Base-by-base conservation (phyloP, 2,329 filamentous ascomycete genomes). In the Ophiocordyceps robertsii region DNA sequence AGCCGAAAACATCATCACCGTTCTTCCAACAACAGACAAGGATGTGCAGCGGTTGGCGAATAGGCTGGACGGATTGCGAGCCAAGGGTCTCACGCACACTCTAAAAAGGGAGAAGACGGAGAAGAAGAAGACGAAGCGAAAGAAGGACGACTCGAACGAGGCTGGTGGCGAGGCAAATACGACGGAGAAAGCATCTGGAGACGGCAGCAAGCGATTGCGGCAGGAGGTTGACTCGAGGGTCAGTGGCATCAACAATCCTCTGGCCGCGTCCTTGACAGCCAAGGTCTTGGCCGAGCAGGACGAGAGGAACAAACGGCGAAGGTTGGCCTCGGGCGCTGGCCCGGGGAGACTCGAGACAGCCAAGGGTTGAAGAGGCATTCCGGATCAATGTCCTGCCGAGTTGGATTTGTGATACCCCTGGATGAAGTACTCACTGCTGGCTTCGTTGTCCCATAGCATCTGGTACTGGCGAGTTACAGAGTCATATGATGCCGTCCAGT, bases 251-350 rank as follows among this genome's bases (percentile, higher is more conserved):
- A 95, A 95, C 59, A 94, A 96, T 52, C 70, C 85, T 0, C 75
- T 85, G 43, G 92, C 92, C 0, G 89, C 90, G 0, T 83, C 80
- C 4, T 64, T 98, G 37, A 94, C 90, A 0, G 84, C 84, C 1
- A 88, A 81, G 51, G 89, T 98, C 0, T 60, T 96, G 24, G 82
- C 83, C 21, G 90, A 96, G 54, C 86, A 95, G 58, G 84, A 90
- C 40, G 79, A 83, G 54, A 72, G 75, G 43, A 88, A 87, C 50
- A 95, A 90, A 64, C 69, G 81, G 50, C 71, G 84, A 46, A 94
- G 84, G 56, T 54, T 87, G 51, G 78, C 56, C 1, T 51, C 59
- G n/a, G 48, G 40, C 27, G 42, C 29, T 13, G 31, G 40, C 6
- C 11, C 24, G 6, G 9, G 24, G 24, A 9, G 6, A 7, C 24